Evolutionary conservation across 1,284 basidiomycete genomes (phyloP), one percentile per base, ranked within the genome.

Genomic region (Amylostereum areolatum): DNA sequence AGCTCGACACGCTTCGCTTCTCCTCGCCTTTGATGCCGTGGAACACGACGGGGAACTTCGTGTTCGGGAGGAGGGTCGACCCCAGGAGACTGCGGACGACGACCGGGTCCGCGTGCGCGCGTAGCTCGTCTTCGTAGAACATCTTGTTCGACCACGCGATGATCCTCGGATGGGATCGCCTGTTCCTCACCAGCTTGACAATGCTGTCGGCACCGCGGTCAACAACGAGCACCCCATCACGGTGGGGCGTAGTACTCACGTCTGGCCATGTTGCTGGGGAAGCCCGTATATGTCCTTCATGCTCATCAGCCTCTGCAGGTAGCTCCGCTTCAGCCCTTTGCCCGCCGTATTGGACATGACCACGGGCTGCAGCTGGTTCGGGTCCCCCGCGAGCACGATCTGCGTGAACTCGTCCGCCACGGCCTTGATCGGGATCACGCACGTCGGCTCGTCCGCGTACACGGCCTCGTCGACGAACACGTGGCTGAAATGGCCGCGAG

Each of bases 311-410:
- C 82, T 65, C 55, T 82, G 77, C 6, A 85, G 63, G 53, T 75
- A 83, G 55, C 79, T 83, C 18, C 55, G 62, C 51, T 75, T 73
- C 27, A 85, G 59, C 1, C 79, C 79, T 30, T 67, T 60, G 12
- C 70, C 61, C 2, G 78, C 79, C 30, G 78, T 63, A 3, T 55
- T 50, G 0, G 78, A 81, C 4, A 75, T 70, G 53, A 85, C 73
- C 52, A 83, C 75, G 0, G 83, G 82, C 0, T 81, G 79, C 1
- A 85, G 66, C 58, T 85, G 81, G 57, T 79, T 77, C 1, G 75
- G 78, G 56, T 85, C 83, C 0, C 83, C 82, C 3, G 77, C 75
- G 0, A 84, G 66, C 31, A 83, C 59, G 29, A 84, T 59, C 50
- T 81, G 81, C 0, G 81, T 84, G 1, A 60, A 54, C 5, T 60